Base-by-base conservation (phyloP, 495 filamentous ascomycete species). In the Rostrohypoxylon terebratum region DNA sequence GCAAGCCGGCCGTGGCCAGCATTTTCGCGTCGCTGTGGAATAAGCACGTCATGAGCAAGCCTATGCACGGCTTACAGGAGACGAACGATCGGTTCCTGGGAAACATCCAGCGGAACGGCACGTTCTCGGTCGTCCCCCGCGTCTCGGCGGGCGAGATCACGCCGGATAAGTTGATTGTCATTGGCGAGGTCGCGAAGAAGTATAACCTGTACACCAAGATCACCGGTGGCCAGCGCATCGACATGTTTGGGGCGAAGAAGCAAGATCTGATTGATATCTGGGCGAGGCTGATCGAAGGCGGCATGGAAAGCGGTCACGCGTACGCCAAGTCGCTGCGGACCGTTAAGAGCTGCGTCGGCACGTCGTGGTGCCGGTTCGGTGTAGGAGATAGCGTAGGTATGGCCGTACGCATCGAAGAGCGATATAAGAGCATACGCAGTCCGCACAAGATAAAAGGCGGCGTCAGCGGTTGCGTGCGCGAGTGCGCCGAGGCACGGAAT, bases 311-410 rank as follows among this genome's bases (percentile, higher is more conserved):
- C 77, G 95, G 95, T 0, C 94, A 98, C 77, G 95, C 94, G 1
- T 98, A 98, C 77, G 95, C 93, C 28, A 98, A 98, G 81, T 91
- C 92, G 20, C 82, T 98, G 60, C 87, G 95, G 48, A 97, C 95
- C 8, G 91, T 98, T 72, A 98, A 97, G 87, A 93, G 91, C 72
- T 98, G 95, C 74, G 95, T 98, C 3, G 95, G 95, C 28, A 96
- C 92, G 1, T 96, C 93, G 1, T 98, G 95, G 95, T 98, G 95
- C 74, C 86, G 95, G 5, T 98, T 93, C 71, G 95, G 95, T 66
- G 90, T 97, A 64, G 93, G 93, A 42, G 95, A 98, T 82, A 96
- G 92, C 81, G 95, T 98, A n/a, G 95, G 95, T 23, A 94, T 98
- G 92, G 95, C 94, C 0, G 91, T 98, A 21, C 87, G 94, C 1